Conservation (phyloP, 257 asterid genomes). For the Rehmannia glutinosa region DNA sequence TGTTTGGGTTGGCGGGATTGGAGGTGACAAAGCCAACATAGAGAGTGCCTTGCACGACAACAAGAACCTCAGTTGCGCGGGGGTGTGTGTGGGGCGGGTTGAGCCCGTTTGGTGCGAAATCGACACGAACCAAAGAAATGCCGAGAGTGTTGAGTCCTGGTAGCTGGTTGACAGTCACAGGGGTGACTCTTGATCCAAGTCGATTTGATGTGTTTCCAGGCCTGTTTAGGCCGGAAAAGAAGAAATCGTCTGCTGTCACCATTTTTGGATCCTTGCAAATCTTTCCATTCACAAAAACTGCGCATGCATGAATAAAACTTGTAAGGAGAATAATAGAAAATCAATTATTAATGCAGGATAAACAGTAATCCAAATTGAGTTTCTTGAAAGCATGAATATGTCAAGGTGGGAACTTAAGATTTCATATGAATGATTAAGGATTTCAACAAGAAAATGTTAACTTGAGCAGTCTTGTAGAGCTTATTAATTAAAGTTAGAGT, state of each 20-base stretch:
- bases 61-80: slow-evolving; percentile 31
- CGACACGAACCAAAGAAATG: slow-evolving; percentile 20
- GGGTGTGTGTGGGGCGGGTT: slow-evolving; percentile 27
- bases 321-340: too few relatives aligned
- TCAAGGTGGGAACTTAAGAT: too few relatives aligned
- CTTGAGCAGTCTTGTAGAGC: too few relatives aligned
- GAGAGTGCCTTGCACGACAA: slow-evolving; percentile 26
- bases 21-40: too few relatives aligned
- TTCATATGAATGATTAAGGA: too few relatives aligned
- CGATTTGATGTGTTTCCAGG: slow-evolving; percentile 18
- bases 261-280: slow-evolving; percentile 28
- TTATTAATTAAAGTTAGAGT: too few relatives aligned
- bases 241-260: slow-evolving; percentile 22
- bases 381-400: too few relatives aligned
- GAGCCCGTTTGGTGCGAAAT: slow-evolving; percentile 22
- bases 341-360: too few relatives aligned
- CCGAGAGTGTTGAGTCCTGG: slow-evolving; percentile 40
- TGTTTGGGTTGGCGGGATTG: slow-evolving; percentile 10
- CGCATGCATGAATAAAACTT: too few relatives aligned
- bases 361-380: too few relatives aligned
- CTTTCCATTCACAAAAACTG: slow-evolving; percentile 28
- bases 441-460: too few relatives aligned
- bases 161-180: slow-evolving; percentile 22
- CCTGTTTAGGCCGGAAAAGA: slow-evolving; percentile 20
- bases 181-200: slow-evolving; percentile 19